Percentiles rank a stretch among this genome's conserved stretches.
Conservation (phyloP, 495 filamentous ascomycete genomes). For the Thermochaetoides thermophila region DNA sequence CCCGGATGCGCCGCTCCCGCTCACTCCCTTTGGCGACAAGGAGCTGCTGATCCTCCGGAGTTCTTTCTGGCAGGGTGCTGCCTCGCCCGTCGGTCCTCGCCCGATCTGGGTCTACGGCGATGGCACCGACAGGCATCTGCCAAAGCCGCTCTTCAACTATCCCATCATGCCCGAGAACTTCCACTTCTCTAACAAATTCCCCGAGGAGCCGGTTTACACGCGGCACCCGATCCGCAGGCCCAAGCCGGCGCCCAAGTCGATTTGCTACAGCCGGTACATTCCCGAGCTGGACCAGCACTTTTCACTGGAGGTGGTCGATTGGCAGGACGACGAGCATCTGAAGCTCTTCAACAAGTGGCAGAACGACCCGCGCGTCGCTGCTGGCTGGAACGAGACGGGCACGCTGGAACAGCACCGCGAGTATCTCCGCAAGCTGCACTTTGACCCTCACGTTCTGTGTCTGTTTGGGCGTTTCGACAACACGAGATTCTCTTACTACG, state of each 20-base stretch:
- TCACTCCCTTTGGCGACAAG: constrained; percentile 5
- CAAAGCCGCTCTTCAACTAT: constrained; percentile 30
- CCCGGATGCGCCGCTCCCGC: not conserved
- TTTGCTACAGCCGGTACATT: constrained; percentile 49
- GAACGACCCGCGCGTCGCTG: constrained; percentile 48
- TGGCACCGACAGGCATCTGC: constrained; percentile 20
- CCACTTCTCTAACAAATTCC: constrained; percentile 32
- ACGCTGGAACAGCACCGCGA: constrained; percentile 46
- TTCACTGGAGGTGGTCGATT: constrained; percentile 44
- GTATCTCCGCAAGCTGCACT: constrained; percentile 44
- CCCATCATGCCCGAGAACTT: constrained; percentile 39
- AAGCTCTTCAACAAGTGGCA: constrained; percentile 48
- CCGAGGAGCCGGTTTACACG: constrained; percentile 18
- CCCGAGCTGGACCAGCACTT: constrained; percentile 46
- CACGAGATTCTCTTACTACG: constrained; percentile 44
- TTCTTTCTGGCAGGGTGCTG: constrained; percentile 54
- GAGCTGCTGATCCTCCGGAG: constrained; percentile 28
- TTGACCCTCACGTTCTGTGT: constrained; percentile 44
- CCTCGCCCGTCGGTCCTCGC: constrained; percentile 42
- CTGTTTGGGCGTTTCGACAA: constrained; percentile 46
- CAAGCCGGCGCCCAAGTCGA: constrained; percentile 43
- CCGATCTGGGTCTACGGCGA: constrained; percentile 35
- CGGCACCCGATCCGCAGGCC: constrained; percentile 41
- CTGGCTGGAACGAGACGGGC: constrained; percentile 52
- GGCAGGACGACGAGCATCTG: constrained; percentile 37